These are phyloP conservation scores for Boletus insuetus DNA, from an alignment of 768 basidiomycete genomes.

Conservation along the genomic window DNA sequence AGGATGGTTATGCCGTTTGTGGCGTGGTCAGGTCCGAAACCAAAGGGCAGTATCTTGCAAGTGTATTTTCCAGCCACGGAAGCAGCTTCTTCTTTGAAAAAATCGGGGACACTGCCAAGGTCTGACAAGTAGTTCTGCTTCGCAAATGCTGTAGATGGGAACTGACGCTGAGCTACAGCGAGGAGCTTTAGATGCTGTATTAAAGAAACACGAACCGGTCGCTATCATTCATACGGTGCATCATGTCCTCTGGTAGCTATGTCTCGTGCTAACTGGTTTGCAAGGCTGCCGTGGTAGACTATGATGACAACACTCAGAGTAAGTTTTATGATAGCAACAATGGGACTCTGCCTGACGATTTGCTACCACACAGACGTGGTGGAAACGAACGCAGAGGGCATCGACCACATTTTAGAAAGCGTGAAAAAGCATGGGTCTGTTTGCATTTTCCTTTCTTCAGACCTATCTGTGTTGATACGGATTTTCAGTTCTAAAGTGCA, in stretches of 20 bases:
- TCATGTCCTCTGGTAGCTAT: neutral
- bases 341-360: neutral
- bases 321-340: neutral
- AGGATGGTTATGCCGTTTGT: neutral
- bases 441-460: neutral
- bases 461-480: neutral
- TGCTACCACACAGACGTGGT: neutral
- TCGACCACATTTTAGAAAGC: neutral
- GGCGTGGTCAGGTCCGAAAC: neutral
- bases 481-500: neutral
- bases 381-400: neutral
- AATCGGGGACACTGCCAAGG: neutral
- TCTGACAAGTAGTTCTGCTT: neutral
- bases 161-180: neutral
- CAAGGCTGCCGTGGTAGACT: neutral
- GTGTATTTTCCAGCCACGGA: neutral
- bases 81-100: neutral
- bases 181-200: neutral
- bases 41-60: neutral
- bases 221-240: neutral
- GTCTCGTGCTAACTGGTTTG: neutral
- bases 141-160: neutral
- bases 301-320: neutral
- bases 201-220: neutral
- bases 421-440: neutral